Base-by-base conservation (phyloP, 192 early-diverging fungal genomes). In the Coemansia sp. region DNA sequence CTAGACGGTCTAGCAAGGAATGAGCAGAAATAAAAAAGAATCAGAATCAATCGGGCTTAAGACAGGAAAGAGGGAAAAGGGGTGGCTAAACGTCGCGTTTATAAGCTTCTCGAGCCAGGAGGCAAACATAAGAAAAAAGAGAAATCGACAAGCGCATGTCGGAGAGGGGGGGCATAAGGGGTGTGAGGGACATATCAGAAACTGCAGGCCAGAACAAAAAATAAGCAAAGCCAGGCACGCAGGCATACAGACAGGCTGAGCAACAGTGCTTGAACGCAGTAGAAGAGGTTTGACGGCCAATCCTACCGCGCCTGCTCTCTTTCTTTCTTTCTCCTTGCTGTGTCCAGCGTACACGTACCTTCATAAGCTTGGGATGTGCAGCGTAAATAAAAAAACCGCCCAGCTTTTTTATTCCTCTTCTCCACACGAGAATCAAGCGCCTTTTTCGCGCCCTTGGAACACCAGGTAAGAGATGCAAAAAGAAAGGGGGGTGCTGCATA, bases 21-120 rank as follows among this genome's bases (percentile, higher is more conserved):
- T n/a, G 14, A 56, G 51, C 2, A 32, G 52, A 32, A 29, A 56
- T 32, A 32, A 56, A 56, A 56, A 56, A 29, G 29, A 54, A 54
- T 22, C 22, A 55, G 52, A 55, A 55, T 56, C 55, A 56, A 56
- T 56, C 55, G 55, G 55, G 55, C 31, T 56, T 32, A 32, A 14
- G 31, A 56, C 31, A 56, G 31, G 31, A 54, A 56, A 56, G 55
- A 33, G 55, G 55, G 55, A 56, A 56, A 32, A 32, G 31, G 55
- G 55, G 55, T 32, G 55, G 55, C 55, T 56, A 32, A 32, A 56
- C 30, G 55, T 56, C 55, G 55, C 55, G 55, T 56, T 56, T 56
- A 56, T 56, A 56, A 56, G 55, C 55, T 56, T 56, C 55, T 56
- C 30, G 31, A 29, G 30, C 31, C 14, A 56, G 32, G 31, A 29